Evolutionary conservation across 2,329 filamentous ascomycete species (phyloP), one percentile per base, ranked within the genome.

Genomic region (Mycogone perniciosa): DNA sequence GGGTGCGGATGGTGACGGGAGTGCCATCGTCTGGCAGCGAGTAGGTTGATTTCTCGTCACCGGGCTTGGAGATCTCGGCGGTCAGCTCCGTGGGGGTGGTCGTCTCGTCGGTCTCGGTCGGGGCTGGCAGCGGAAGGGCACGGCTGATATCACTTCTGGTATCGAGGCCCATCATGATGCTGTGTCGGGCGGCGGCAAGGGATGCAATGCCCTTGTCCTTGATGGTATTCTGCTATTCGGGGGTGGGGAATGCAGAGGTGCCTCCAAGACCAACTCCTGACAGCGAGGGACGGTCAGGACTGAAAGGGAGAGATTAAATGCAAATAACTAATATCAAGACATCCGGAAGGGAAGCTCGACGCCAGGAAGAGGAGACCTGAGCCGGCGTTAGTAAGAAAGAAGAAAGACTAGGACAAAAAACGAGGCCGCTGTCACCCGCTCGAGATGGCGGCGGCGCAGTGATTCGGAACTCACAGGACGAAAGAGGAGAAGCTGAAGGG

Each of bases 1-100:
- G 81, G 41, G 92, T 96, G 65, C 86, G 84, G 67, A 99, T 95
- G 54, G 89, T 97, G 63, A 99, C 85, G 39, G 91, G 90, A 48
- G 88, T 92, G 65, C 88, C 89, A 81, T 93, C 88, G 63, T 90
- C 87, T 52, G 88, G 88, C 46, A 93, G 79, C 35, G 86, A 89
- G 69, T 88, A 91, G 48, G 85, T 84, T 4, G 87, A 89, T 62
- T 80, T 86, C 67, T 81, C 79, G 67, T 84, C 80, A 59, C 80
- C 84, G 54, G 81, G 76, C 56, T 79, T 79, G 55, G 86, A 89
- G 58, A 87, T 65, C 68, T 88, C 85, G 60, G 82, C 82, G 44
- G 63, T 64, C 55, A 86, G 67, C 62, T 85, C 83, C 65, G 80
- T 81, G 52, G 82, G 82, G 53, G 76, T 76, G 54, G 76, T 76